Evolutionary conservation across 768 basidiomycete species (phyloP).

Genomic region (Hysterangium stoloniferum): DNA sequence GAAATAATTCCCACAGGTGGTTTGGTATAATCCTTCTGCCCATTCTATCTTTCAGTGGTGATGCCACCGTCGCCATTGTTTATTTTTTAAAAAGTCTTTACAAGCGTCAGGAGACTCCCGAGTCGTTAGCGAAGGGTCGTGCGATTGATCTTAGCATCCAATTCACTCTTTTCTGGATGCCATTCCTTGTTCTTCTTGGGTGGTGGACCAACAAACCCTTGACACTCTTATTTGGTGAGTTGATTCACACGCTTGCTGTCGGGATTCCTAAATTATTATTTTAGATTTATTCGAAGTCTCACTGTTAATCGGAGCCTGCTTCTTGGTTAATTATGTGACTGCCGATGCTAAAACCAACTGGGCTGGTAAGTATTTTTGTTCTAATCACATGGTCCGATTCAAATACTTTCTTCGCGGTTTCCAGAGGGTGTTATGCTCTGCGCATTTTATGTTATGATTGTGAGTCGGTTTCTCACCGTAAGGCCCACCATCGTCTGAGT

Average conservation of each 20-base stretch:
- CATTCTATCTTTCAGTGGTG: conserved; percentile 64
- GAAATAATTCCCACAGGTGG: conserved; percentile 36
- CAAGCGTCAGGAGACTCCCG: conserved; percentile 35
- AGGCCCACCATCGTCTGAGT: background rate
- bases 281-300: conserved; percentile 68
- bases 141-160: conserved; percentile 76
- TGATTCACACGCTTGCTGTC: background rate
- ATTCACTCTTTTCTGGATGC: conserved; percentile 75
- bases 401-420: background rate
- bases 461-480: conserved; percentile 20
- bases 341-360: conserved; percentile 76
- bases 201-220: conserved; percentile 62
- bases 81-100: conserved; percentile 47
- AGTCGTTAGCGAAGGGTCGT: conserved; percentile 54
- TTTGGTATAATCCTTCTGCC: conserved; percentile 70
- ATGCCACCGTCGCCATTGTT: conserved; percentile 52
- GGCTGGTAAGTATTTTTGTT: conserved; percentile 23
- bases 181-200: conserved; percentile 55
- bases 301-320: conserved; percentile 55
- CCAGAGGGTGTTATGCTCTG: conserved; percentile 60
- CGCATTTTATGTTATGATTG: conserved; percentile 62
- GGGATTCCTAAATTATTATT: background rate
- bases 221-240: conserved; percentile 58
- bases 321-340: conserved; percentile 75
- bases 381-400: background rate